Evolutionary conservation across 2,329 filamentous ascomycete species (phyloP).

Genomic region (Pseudogymnoascus sp.): DNA sequence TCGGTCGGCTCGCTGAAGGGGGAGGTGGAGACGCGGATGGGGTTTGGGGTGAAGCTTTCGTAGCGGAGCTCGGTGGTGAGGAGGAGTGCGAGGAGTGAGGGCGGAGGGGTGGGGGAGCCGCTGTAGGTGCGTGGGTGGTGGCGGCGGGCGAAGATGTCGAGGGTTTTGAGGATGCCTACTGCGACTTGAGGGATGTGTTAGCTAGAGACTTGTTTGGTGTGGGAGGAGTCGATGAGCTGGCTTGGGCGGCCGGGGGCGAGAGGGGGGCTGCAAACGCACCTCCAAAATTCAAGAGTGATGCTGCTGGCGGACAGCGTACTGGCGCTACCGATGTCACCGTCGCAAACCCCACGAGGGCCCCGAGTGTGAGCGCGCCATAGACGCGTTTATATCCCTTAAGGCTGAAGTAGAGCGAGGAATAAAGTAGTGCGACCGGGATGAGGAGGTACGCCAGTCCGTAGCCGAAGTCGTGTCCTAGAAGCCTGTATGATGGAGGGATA

Average conservation of each 20-base stretch:
- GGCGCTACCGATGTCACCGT: constrained; percentile 23
- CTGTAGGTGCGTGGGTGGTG: constrained; percentile 28
- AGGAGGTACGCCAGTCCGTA: constrained; percentile 22
- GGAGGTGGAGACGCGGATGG: constrained; percentile 26
- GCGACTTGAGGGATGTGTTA: constrained; percentile 22
- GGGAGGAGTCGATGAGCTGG: background rate
- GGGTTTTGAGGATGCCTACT: constrained; percentile 32
- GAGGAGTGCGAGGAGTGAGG: constrained; percentile 27
- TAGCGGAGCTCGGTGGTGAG: constrained; percentile 34
- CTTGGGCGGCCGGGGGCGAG: too few relatives aligned
- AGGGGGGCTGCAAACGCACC: constrained; percentile 19
- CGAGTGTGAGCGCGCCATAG: constrained; percentile 20
- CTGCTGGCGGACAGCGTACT: constrained; percentile 25
- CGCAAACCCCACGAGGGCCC: constrained; percentile 22
- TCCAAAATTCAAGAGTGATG: constrained; percentile 29
- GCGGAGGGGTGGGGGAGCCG: constrained; percentile 21
- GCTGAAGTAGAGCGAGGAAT: constrained; percentile 27
- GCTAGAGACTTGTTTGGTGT: background rate
- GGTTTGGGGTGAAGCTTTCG: constrained; percentile 35
- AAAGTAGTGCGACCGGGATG: constrained; percentile 24
- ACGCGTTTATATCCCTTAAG: constrained; percentile 18
- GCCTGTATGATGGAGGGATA: constrained; percentile 19
- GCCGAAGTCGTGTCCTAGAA: constrained; percentile 21
- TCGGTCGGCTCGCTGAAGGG: constrained; percentile 31
- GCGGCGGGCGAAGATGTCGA: constrained; percentile 32